Conservation (phyloP, 306 rosid species). For the Fragaria vesca region DNA sequence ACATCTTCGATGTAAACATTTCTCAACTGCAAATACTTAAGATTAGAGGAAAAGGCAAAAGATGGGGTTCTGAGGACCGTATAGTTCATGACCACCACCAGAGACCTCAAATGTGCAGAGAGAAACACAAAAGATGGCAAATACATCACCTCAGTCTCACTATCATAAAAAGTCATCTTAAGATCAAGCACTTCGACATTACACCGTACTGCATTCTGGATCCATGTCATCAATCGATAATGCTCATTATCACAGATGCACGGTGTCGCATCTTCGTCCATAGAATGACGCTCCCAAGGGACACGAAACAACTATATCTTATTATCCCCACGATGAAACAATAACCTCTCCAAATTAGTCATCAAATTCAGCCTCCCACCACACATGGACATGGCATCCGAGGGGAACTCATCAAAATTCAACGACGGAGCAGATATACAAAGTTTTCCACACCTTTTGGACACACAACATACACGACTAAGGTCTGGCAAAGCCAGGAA, state of each 20-base stretch:
- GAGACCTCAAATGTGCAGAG: not conserved
- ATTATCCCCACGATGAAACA: not conserved
- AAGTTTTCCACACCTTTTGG: not conserved
- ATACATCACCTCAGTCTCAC: no score
- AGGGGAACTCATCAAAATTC: not conserved
- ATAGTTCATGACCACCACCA: not conserved
- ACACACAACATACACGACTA: not conserved
- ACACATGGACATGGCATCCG: not conserved
- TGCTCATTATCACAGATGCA: not conserved
- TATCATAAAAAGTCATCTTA: not conserved
- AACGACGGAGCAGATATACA: not conserved
- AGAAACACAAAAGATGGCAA: not conserved
- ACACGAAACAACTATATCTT: not conserved
- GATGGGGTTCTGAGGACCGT: not conserved
- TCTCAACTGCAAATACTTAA: not conserved
- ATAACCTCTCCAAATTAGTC: not conserved
- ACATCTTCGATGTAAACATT: not conserved
- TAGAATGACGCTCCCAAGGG: not conserved
- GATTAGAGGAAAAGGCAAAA: not conserved
- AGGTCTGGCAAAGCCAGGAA: not conserved
- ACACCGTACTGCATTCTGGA: not conserved
- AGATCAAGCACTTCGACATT: conserved; percentile 10
- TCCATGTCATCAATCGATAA: not conserved
- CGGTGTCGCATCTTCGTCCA: not conserved
- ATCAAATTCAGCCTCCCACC: not conserved